Evolutionary conservation across 345 rosid species (phyloP).

Genomic region (Murraya paniculata): DNA sequence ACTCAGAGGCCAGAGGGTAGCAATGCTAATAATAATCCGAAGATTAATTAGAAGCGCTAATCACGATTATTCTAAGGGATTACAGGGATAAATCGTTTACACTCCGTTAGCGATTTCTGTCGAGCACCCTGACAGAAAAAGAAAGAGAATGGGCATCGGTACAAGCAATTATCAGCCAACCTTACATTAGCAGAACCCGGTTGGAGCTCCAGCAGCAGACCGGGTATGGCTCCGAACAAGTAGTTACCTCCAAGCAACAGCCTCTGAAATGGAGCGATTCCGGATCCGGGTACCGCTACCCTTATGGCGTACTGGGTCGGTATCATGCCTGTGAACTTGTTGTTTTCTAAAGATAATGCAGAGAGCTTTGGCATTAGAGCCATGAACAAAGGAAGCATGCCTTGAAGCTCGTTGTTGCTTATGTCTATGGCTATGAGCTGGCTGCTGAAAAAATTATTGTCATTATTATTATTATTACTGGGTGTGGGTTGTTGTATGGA

Average conservation of each 20-base stretch:
- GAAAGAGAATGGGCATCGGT: conserved; percentile 61
- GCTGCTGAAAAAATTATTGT: conserved; percentile 27
- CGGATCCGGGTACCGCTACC: conserved; percentile 38
- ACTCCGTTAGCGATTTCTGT: conserved; percentile 67
- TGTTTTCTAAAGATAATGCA: conserved; percentile 50
- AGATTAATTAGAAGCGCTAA: not conserved
- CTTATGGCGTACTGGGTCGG: conserved; percentile 58
- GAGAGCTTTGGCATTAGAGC: conserved; percentile 48
- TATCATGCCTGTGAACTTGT: conserved; percentile 52
- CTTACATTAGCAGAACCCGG: conserved; percentile 59
- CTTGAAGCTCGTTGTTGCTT: conserved; percentile 48
- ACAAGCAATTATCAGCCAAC: conserved; percentile 66
- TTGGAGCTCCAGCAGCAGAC: conserved; percentile 51
- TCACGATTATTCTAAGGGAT: conserved; percentile 28
- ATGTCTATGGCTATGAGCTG: conserved; percentile 54
- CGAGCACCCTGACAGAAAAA: conserved; percentile 74
- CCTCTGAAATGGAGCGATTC: conserved; percentile 55
- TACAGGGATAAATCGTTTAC: conserved; percentile 49
- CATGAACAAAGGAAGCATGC: conserved; percentile 43
- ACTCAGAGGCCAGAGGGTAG: not conserved
- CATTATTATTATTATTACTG: conserved; percentile 18
- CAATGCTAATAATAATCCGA: not conserved
- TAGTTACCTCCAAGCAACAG: conserved; percentile 84
- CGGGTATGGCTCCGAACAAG: conserved; percentile 71
- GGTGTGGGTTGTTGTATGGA: conserved; percentile 50